Conservation (phyloP, 2,329 filamentous ascomycete species). For the Penicillium capsulatum region DNA sequence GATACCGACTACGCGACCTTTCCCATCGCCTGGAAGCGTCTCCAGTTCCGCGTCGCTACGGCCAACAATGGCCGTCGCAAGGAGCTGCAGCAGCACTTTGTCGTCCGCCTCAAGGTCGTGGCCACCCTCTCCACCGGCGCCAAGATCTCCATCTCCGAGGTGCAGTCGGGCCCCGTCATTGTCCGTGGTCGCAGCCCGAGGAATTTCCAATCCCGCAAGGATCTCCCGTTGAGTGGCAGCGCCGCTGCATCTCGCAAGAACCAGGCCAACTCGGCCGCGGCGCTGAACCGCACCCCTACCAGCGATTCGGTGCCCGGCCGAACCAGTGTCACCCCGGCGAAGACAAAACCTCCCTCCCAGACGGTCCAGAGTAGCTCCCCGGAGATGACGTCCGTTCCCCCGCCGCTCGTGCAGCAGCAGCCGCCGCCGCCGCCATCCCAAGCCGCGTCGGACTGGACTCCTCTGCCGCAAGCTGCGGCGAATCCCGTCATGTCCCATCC, state of each 20-base stretch:
- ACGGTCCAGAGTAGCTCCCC: slow-evolving; percentile 35
- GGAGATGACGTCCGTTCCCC: slow-evolving; percentile 30
- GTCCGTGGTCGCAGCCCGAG: slow-evolving; percentile 88
- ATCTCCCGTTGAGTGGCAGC: slow-evolving; percentile 79
- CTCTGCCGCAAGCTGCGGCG: slow-evolving; percentile 28
- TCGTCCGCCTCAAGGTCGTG: slow-evolving; percentile 79
- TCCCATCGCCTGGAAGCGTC: slow-evolving; percentile 86
- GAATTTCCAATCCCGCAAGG: slow-evolving; percentile 92
- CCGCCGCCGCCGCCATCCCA: slow-evolving; percentile 23
- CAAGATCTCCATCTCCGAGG: slow-evolving; percentile 76
- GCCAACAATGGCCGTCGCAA: slow-evolving; percentile 94
- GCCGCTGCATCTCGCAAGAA: slow-evolving; percentile 74
- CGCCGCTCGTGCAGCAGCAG: slow-evolving; percentile 25
- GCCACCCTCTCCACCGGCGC: slow-evolving; percentile 78
- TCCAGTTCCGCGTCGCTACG: slow-evolving; percentile 92
- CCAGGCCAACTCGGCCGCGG: slow-evolving; percentile 31
- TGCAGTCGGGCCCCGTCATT: slow-evolving; percentile 84
- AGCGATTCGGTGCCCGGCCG: slow-evolving; percentile 28
- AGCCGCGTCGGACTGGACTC: slow-evolving; percentile 35
- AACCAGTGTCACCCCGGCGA: slow-evolving; percentile 27
- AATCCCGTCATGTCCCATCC: slow-evolving; percentile 20
- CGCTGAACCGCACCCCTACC: slow-evolving; percentile 31
- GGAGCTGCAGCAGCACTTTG: slow-evolving; percentile 94
- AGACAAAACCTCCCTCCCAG: slow-evolving; percentile 21
- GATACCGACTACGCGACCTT: slow-evolving; percentile 85